phyloP scores from a whole-genome alignment of 805 yeast species.

The Metschnikowia similis region DNA sequence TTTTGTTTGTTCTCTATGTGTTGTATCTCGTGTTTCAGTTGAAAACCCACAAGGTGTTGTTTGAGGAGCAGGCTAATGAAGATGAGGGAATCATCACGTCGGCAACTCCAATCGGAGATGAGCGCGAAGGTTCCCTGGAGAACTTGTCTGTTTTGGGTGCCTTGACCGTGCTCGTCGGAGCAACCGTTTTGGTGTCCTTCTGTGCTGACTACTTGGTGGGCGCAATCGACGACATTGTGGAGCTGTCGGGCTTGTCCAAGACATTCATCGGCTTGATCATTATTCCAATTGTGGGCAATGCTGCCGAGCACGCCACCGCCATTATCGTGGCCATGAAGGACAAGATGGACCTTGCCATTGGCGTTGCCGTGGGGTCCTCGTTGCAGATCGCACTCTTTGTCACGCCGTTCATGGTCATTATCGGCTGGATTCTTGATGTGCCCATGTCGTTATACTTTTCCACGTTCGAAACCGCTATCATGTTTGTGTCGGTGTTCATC shows the following conservation, averaged over 20 bases:
- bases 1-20: constrained; percentile 70
- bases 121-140: constrained; percentile 15
- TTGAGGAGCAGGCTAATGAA: constrained; percentile 51
- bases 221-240: constrained; percentile 86
- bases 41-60: constrained; percentile 74
- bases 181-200: constrained; percentile 78
- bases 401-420: constrained; percentile 89
- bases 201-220: constrained; percentile 95
- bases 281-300: constrained; percentile 96
- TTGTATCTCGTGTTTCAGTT: constrained; percentile 84
- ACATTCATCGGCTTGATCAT: constrained; percentile 92
- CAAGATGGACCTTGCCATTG: constrained; percentile 95
- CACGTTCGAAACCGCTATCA: constrained; percentile 87
- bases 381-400: constrained; percentile 93
- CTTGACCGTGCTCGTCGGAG: constrained; percentile 48
- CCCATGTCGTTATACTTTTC: constrained; percentile 93
- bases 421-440: constrained; percentile 88
- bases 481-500: constrained; percentile 85
- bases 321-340: constrained; percentile 91
- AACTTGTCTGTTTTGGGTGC: constrained; percentile 54
- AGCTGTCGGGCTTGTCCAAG: constrained; percentile 79
- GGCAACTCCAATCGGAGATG: constrained; percentile 20
- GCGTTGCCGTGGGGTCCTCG: constrained; percentile 95
- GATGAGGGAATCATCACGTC: constrained; percentile 39
- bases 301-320: constrained; percentile 98